A percentile compares a stretch with the other conserved stretches of the same genome.
Evolutionary conservation across 805 yeast genomes (phyloP).

Genomic region (Brettanomyces sp.): DNA sequence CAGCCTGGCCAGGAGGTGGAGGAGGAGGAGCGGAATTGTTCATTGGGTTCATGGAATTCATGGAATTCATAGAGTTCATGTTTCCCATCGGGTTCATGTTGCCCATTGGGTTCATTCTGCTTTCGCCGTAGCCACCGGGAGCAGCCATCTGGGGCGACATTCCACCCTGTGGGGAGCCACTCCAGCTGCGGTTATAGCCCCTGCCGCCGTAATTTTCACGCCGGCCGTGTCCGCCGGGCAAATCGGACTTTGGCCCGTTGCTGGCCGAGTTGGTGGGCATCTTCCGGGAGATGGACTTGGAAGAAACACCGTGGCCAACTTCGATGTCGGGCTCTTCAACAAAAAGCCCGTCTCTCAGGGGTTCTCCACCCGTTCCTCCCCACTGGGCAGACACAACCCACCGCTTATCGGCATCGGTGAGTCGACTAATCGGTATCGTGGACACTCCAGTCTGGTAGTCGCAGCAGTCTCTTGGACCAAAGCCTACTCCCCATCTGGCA

Average conservation of each 20-base stretch:
- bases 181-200: not conserved
- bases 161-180: not conserved
- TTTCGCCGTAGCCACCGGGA: not conserved
- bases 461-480: slow-evolving; percentile 97
- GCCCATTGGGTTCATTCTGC: no score
- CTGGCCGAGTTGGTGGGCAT: slow-evolving; percentile 87
- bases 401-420: slow-evolving; percentile 87
- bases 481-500: slow-evolving; percentile 98
- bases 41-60: no score
- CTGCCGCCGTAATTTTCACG: not conserved
- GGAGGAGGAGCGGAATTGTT: no score
- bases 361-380: slow-evolving; percentile 95
- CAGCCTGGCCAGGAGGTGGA: not conserved
- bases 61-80: no score
- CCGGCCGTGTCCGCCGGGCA: slow-evolving; percentile 3
- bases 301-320: slow-evolving; percentile 87
- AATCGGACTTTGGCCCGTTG: slow-evolving; percentile 75
- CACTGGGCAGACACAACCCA: slow-evolving; percentile 90
- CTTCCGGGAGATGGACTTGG: slow-evolving; percentile 82
- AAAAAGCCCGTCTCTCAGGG: slow-evolving; percentile 67
- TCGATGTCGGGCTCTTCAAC: slow-evolving; percentile 98
- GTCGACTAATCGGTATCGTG: slow-evolving; percentile 73
- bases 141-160: not conserved
- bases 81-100: no score
- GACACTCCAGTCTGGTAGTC: slow-evolving; percentile 88